Conservation (phyloP, 352 stramenopile genomes). For the Phytophthora pistaciae region DNA sequence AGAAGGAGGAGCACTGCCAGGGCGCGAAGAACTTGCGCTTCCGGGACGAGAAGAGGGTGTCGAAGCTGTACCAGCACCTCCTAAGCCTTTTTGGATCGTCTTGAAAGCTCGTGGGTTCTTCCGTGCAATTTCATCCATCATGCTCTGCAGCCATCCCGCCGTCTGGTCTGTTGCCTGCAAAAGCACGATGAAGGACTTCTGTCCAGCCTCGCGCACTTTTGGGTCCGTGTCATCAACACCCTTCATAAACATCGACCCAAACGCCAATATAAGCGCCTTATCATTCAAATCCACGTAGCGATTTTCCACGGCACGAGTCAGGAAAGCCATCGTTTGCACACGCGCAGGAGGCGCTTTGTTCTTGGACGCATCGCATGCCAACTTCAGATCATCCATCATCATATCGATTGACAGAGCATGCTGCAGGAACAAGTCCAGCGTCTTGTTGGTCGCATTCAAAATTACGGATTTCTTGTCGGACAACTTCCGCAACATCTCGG, state of each 20-base stretch:
- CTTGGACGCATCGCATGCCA: conserved; percentile 72
- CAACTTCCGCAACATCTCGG: conserved; percentile 83
- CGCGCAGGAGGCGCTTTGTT: conserved; percentile 86
- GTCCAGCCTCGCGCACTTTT: conserved; percentile 78
- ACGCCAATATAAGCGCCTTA: conserved; percentile 68
- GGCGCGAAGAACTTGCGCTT: conserved; percentile 42
- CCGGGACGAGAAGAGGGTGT: conserved; percentile 42
- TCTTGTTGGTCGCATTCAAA: conserved; percentile 85
- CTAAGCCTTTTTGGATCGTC: conserved; percentile 64
- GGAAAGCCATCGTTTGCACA: conserved; percentile 78
- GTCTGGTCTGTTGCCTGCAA: conserved; percentile 64
- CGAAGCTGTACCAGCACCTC: conserved; percentile 19
- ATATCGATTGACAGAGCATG: conserved; percentile 87
- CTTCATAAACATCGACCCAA: conserved; percentile 67
- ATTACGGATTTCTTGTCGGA: conserved; percentile 91
- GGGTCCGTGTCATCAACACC: conserved; percentile 83
- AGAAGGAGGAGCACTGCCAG: conserved; percentile 30
- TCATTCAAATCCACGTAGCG: conserved; percentile 70
- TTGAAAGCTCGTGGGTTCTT: conserved; percentile 84
- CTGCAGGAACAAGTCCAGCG: conserved; percentile 82
- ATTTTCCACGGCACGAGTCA: conserved; percentile 79
- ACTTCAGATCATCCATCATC: conserved; percentile 89
- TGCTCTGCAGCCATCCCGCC: conserved; percentile 57
- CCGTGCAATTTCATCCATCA: conserved; percentile 70
- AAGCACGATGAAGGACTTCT: conserved; percentile 71